Evolutionary conservation across 441 rosid species (phyloP).

Genomic region (Aquilaria agallochum): DNA sequence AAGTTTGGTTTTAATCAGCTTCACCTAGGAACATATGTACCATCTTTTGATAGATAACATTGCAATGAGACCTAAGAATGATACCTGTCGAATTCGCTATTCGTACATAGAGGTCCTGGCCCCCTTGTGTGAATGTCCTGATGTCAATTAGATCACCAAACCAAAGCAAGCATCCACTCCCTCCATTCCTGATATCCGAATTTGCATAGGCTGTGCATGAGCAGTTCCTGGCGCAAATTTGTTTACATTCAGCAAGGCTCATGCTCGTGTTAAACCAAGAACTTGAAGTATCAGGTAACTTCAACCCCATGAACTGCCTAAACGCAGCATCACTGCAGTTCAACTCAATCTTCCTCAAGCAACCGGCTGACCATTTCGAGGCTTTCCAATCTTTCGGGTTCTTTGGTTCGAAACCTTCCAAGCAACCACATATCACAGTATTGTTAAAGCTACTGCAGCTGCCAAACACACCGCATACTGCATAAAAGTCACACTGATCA

Average conservation of each 20-base stretch:
- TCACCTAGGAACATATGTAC: too few relatives aligned
- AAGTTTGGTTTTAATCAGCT: too few relatives aligned
- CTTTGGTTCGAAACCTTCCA: slow-evolving; percentile 20
- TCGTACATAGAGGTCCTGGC: slow-evolving; percentile 4
- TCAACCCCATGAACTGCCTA: background rate
- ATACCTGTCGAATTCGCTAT: background rate
- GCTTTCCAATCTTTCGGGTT: background rate
- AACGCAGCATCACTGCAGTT: slow-evolving; percentile 9
- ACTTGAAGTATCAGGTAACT: slow-evolving; percentile 6
- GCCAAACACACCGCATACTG: slow-evolving; percentile 11
- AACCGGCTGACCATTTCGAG: slow-evolving; percentile 14
- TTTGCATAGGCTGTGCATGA: slow-evolving; percentile 26
- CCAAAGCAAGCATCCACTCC: slow-evolving; percentile 37
- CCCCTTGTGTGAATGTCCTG: slow-evolving; percentile 6
- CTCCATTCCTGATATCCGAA: slow-evolving; percentile 16
- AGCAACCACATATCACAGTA: slow-evolving; percentile 18
- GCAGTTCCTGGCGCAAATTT: slow-evolving; percentile 15
- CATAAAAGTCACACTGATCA: slow-evolving; percentile 12
- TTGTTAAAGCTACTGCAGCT: slow-evolving; percentile 12
- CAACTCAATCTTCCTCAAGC: slow-evolving; percentile 5
- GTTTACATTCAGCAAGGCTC: slow-evolving; percentile 17
- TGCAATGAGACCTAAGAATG: too few relatives aligned
- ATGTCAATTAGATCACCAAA: slow-evolving; percentile 21
- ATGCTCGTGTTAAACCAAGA: slow-evolving; percentile 16
- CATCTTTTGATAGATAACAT: too few relatives aligned